Conservation (phyloP, 2,329 filamentous ascomycete genomes). For the Teratosphaeriaceae sp. region DNA sequence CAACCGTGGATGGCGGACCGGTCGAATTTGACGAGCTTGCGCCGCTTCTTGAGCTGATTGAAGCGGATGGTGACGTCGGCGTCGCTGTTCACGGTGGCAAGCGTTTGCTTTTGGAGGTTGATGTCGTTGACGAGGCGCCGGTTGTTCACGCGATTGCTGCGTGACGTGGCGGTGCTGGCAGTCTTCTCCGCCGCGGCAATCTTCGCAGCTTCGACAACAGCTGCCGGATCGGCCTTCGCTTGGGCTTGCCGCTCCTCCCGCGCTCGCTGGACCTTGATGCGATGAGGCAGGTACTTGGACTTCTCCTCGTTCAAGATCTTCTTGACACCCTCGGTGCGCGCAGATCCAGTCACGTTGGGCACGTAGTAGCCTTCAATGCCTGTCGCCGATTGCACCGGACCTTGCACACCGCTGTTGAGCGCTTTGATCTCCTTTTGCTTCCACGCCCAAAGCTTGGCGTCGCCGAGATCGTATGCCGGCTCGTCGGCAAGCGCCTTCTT, state of each 20-base stretch:
- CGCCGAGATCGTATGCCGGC: constrained; percentile 45
- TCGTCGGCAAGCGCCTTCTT: constrained; percentile 44
- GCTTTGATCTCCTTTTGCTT: constrained; percentile 66
- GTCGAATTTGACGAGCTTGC: constrained; percentile 98
- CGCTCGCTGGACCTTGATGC: constrained; percentile 89
- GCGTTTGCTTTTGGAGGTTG: constrained; percentile 80
- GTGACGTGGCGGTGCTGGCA: constrained; percentile 79
- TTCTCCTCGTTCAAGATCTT: constrained; percentile 97
- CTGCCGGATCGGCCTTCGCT: constrained; percentile 57
- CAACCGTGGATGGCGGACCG: constrained; percentile 98
- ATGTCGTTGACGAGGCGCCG: constrained; percentile 90
- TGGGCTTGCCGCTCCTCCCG: constrained; percentile 84
- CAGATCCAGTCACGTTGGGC: constrained; percentile 74
- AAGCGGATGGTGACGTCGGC: constrained; percentile 93
- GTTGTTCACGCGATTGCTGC: constrained; percentile 92
- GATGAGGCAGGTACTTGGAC: constrained; percentile 94
- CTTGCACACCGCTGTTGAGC: constrained; percentile 54
- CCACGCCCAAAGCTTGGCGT: constrained; percentile 60
- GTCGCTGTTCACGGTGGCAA: constrained; percentile 54
- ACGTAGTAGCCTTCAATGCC: constrained; percentile 69
- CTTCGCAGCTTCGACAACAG: constrained; percentile 62
- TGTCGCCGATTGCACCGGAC: constrained; percentile 46
- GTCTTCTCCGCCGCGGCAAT: constrained; percentile 66
- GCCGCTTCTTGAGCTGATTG: constrained; percentile 98
- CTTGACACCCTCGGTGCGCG: constrained; percentile 86